A percentile compares a stretch with the other conserved stretches of the same genome.
phyloP scores from a whole-genome alignment of 495 filamentous ascomycete genomes.

The Podospora pseudopauciseta region DNA sequence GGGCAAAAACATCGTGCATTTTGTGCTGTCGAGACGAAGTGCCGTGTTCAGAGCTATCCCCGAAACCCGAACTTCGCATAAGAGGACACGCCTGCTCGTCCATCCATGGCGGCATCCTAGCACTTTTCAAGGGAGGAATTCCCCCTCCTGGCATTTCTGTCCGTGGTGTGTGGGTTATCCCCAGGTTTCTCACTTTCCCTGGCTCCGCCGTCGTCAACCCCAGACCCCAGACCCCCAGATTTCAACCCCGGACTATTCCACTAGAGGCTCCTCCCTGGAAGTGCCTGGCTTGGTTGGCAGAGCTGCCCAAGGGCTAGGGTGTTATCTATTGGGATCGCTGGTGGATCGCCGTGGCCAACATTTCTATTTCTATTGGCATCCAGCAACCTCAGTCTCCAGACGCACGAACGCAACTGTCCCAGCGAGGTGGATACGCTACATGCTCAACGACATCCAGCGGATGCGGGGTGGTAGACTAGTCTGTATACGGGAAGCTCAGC shows the following conservation, averaged over 20 bases:
- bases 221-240: slow-evolving; percentile 11
- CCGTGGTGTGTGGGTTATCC: slow-evolving; percentile 5
- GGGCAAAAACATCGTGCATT: not conserved
- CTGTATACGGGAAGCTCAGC: slow-evolving; percentile 10
- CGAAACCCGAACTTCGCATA: slow-evolving; percentile 14
- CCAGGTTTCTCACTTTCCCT: not conserved
- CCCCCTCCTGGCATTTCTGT: slow-evolving; percentile 1
- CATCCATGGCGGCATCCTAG: slow-evolving; percentile 3
- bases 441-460: slow-evolving; percentile 4
- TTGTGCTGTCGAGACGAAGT: slow-evolving; percentile 14
- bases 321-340: slow-evolving; percentile 12
- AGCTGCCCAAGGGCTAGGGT: not conserved
- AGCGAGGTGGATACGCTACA: slow-evolving; percentile 13
- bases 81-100: not conserved
- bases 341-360: slow-evolving; percentile 11
- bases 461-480: slow-evolving; percentile 19
- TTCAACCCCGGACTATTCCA: not conserved
- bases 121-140: not conserved
- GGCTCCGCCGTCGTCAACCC: not conserved
- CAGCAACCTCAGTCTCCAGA: not conserved
- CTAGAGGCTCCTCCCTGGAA: not conserved
- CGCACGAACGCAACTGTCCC: slow-evolving; percentile 13
- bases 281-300: not conserved
- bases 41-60: slow-evolving; percentile 17
- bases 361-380: slow-evolving; percentile 6